A percentile compares a stretch with the other conserved stretches of the same genome.
Evolutionary conservation across 768 basidiomycete species (phyloP).

Genomic region (Mycena olivaceomarginata): DNA sequence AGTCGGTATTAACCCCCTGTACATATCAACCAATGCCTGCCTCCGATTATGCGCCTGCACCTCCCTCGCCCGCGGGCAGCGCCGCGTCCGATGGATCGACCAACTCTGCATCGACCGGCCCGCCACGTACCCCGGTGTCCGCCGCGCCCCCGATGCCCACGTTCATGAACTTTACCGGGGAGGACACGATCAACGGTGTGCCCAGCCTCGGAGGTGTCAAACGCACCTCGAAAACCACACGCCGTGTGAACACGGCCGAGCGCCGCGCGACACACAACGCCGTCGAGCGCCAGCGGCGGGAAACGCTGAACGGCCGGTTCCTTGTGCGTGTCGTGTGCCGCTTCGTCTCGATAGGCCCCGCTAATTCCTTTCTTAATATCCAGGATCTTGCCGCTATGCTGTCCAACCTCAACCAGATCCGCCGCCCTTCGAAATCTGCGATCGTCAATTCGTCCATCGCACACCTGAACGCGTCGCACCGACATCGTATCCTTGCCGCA

Average conservation of each 20-base stretch:
- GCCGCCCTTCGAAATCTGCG: slow-evolving; percentile 96
- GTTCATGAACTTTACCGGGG: slow-evolving; percentile 44
- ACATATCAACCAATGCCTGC: slow-evolving; percentile 44
- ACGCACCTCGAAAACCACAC: slow-evolving; percentile 69
- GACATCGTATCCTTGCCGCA: slow-evolving; percentile 88
- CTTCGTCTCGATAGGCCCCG: background rate
- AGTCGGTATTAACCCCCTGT: slow-evolving; percentile 25
- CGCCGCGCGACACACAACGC: slow-evolving; percentile 89
- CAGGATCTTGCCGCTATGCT: slow-evolving; percentile 95
- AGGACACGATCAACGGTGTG: slow-evolving; percentile 38
- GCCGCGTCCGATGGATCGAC: slow-evolving; percentile 32
- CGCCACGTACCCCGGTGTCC: slow-evolving; percentile 35
- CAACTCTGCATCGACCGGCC: slow-evolving; percentile 35
- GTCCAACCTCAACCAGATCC: slow-evolving; percentile 92
- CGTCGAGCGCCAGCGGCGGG: slow-evolving; percentile 84
- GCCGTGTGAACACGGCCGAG: slow-evolving; percentile 87
- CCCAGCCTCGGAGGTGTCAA: slow-evolving; percentile 11
- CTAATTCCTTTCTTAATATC: background rate
- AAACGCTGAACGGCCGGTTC: slow-evolving; percentile 85
- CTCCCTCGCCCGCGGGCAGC: slow-evolving; percentile 41
- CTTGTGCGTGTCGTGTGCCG: slow-evolving; percentile 50
- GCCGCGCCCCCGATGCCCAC: slow-evolving; percentile 44
- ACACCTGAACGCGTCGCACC: slow-evolving; percentile 88
- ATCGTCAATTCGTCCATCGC: slow-evolving; percentile 98
- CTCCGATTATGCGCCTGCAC: slow-evolving; percentile 46